Evolutionary conservation across 768 basidiomycete genomes (phyloP), one percentile per base, ranked within the genome.

Genomic region (Pisolithus sp.): DNA sequence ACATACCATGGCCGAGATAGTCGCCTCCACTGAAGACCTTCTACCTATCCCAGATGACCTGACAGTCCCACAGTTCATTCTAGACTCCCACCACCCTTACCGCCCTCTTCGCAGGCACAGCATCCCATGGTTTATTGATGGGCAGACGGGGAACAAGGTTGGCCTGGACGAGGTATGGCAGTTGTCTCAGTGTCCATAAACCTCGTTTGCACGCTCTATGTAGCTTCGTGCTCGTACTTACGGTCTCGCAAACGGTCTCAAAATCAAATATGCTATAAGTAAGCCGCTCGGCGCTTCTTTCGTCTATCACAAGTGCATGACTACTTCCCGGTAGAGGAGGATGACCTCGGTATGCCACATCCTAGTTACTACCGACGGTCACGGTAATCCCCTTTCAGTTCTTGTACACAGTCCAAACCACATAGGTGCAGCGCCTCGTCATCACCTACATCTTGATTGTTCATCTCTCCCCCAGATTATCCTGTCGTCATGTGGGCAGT

Each of bases 401-500:
- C 81, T 82, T 59, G 58, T 86, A 36, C 80, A 80, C 64, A 80
- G 82, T 56, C 79, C 81, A 12, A 86, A 86, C 57, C 73, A 83
- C 60, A 68, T 80, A 24, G 82, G 84, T 84, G 49, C 56, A 68
- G 42, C 43, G 48, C 41, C 23, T 5, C 46, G 26, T 20, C n/a
- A 36, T 20, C 18, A 26, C 36, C n/a, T 26, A 13, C 44, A 40
- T 42, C 34, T 12, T 46, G 31, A 12, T 40, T 39, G 18, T 53
- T 53, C 39, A 30, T 40, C 30, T 48, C 30, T 21, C 5, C 43
- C 26, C n/a, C 49, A 83, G 83, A 80, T 54, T 85, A 83, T 54
- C 71, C 76, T 7, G 63, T 72, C 30, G 73, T 67, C 37, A 70
- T 83, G 6, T 85, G 83, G 83, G 83, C 80, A 13, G 67, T 73